Conservation (phyloP, 1,284 basidiomycete genomes). For the Cutaneotrichosporon cutaneum region DNA sequence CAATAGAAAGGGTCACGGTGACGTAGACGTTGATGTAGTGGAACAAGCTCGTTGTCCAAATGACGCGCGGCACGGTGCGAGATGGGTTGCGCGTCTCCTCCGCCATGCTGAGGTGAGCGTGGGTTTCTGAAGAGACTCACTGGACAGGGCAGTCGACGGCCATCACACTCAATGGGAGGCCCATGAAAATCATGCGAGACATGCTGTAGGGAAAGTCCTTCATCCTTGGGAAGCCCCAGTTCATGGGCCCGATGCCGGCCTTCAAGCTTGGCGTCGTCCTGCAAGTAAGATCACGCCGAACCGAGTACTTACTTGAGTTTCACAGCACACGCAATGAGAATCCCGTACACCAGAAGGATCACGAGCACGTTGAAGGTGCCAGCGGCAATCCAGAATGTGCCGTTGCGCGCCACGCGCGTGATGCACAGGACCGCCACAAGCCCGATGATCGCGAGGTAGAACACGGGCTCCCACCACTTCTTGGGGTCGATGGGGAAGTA, state of each 20-base stretch:
- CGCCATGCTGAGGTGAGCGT: background rate
- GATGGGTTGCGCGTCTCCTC: constrained; percentile 4
- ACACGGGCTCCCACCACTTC: background rate
- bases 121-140: background rate
- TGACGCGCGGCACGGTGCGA: background rate
- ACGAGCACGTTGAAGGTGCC: background rate
- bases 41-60: background rate
- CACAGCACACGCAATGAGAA: background rate
- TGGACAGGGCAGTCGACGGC: background rate
- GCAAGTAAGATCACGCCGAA: too few relatives aligned
- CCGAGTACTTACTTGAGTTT: background rate
- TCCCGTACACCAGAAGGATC: background rate
- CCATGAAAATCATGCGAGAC: constrained; percentile 2
- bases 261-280: too few relatives aligned
- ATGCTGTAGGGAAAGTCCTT: background rate
- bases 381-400: background rate
- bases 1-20: background rate
- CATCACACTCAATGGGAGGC: background rate
- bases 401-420: background rate
- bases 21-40: constrained; percentile 1
- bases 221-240: background rate
- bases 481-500: too few relatives aligned
- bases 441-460: background rate
- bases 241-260: background rate
- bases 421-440: background rate